These are phyloP conservation scores for Fusarium napiforme DNA, from an alignment of 2,329 filamentous ascomycete genomes.

Conservation along the genomic window DNA sequence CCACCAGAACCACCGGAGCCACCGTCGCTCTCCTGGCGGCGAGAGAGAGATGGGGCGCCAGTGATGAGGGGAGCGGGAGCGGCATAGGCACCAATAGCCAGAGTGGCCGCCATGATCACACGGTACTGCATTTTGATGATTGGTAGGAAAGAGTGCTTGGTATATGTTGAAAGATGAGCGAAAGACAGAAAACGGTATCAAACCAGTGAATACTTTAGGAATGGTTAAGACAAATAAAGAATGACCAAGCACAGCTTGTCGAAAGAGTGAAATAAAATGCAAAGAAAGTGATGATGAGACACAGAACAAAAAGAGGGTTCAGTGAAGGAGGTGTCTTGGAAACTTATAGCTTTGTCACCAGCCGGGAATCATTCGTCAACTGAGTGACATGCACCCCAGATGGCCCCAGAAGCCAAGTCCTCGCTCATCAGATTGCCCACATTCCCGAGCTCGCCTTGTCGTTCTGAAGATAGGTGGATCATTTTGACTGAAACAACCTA, in stretches of 20 bases:
- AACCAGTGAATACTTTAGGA: slow-evolving; percentile 35
- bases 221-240: slow-evolving; percentile 23
- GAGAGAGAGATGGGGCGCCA: slow-evolving; percentile 28
- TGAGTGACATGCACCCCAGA: slow-evolving; percentile 6
- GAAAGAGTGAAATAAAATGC: slow-evolving; percentile 34
- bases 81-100: slow-evolving; percentile 41
- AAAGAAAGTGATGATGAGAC: slow-evolving; percentile 35
- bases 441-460: background rate
- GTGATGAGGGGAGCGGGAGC: slow-evolving; percentile 38
- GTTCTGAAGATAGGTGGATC: background rate
- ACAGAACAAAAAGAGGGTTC: background rate
- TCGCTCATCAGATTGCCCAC: background rate
- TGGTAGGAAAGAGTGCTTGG: background rate
- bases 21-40: slow-evolving; percentile 28
- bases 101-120: slow-evolving; percentile 40
- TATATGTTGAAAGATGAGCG: background rate
- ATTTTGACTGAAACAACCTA: slow-evolving; percentile 23
- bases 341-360: slow-evolving; percentile 36
- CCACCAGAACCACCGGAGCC: background rate
- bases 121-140: slow-evolving; percentile 43
- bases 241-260: slow-evolving; percentile 45
- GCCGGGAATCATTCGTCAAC: slow-evolving; percentile 1
- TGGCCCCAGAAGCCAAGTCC: slow-evolving; percentile 6
- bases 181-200: slow-evolving; percentile 26
- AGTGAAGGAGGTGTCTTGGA: background rate